Conservation (phyloP, 2,329 filamentous ascomycete species). For the Rhinocladiella similis region DNA sequence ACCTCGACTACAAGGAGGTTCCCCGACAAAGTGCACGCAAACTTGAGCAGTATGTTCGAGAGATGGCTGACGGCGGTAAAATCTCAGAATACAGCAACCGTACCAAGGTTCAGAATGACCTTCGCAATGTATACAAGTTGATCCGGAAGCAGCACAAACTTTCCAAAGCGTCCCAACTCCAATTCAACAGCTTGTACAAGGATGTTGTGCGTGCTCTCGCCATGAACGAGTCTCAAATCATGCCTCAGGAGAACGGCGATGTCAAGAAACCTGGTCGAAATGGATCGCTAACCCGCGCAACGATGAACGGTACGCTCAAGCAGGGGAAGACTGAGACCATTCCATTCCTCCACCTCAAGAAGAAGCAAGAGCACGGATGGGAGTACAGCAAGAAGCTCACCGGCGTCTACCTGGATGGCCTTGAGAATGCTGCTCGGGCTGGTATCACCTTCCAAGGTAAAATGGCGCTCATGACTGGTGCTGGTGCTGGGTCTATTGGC, state of each 20-base stretch:
- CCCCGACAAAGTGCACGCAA: constrained; percentile 89
- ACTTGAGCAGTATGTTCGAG: constrained; percentile 95
- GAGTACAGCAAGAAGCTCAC: constrained; percentile 99
- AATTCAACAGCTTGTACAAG: constrained; percentile 93
- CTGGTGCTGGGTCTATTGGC: constrained; percentile 95
- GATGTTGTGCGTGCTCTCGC: constrained; percentile 91
- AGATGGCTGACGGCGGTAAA: constrained; percentile 98
- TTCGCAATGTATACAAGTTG: constrained; percentile 94
- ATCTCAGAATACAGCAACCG: constrained; percentile 98
- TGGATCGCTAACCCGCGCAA: constrained; percentile 41
- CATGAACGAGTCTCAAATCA: constrained; percentile 98
- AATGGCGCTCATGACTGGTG: constrained; percentile 96
- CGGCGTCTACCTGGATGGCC: constrained; percentile 83
- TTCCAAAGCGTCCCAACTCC: constrained; percentile 90
- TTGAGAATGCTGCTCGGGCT: constrained; percentile 82
- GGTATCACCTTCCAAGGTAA: constrained; percentile 93
- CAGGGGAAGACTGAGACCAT: constrained; percentile 92
- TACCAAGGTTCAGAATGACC: constrained; percentile 95
- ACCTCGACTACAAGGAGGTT: constrained; percentile 86
- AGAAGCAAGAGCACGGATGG: constrained; percentile 91
- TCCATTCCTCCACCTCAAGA: constrained; percentile 95
- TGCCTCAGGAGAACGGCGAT: constrained; percentile 77
- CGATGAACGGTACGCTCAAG: constrained; percentile 61
- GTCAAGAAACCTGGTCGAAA: constrained; percentile 58
- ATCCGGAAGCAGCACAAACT: constrained; percentile 98